Evolutionary conservation across 2,329 filamentous ascomycete genomes (phyloP), one percentile per base, ranked within the genome.

Genomic region (Sclerotinia sclerotiorum): DNA sequence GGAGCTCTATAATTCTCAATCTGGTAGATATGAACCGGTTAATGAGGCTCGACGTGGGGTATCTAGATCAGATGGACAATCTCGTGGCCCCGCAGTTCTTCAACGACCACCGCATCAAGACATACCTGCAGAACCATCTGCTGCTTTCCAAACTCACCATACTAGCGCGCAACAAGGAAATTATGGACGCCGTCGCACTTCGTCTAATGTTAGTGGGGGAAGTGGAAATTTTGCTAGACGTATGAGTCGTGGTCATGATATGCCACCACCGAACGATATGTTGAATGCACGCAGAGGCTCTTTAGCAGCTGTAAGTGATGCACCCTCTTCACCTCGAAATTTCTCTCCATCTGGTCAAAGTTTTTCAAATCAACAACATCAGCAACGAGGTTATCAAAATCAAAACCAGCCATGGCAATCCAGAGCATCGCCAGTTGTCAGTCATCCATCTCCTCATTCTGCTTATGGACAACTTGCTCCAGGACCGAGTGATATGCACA

Each of bases 1-100:
- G 68, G 94, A 98, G 78, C 83, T 98, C 0, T 98, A 89, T 81
- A 97, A 98, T 78, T 97, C 94, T n/a, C 91, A 96, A 67, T 97
- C 93, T 66, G 94, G 94, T 24, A 90, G 93, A 63, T 97, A 97
- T 74, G 94, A 98, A 77, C 93, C 94, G 21, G 94, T 94, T 4
- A 83, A 86, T 65, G 93, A 97, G 67, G 83, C 81, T 71, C 89
- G 93, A 49, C 88, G 92, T 72, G 64, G 64, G 17, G 87, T 87
- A 24, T 88, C 90, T 72, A 87, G 90, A 64, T 86, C 88, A 67
- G 91, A 95, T 65, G 80, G 83, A 67, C 84, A 86, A 70, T 84
- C 87, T 68, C 87, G 91, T 61, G 90, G 94, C 72, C 90, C 92
- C 32, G 86, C 93, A 19, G 81, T 98, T 11, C 80, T 98, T 57